These are phyloP conservation scores for Warburgia ugandensis DNA, from an alignment of 164 flowering plant genomes.

Conservation along the genomic window DNA sequence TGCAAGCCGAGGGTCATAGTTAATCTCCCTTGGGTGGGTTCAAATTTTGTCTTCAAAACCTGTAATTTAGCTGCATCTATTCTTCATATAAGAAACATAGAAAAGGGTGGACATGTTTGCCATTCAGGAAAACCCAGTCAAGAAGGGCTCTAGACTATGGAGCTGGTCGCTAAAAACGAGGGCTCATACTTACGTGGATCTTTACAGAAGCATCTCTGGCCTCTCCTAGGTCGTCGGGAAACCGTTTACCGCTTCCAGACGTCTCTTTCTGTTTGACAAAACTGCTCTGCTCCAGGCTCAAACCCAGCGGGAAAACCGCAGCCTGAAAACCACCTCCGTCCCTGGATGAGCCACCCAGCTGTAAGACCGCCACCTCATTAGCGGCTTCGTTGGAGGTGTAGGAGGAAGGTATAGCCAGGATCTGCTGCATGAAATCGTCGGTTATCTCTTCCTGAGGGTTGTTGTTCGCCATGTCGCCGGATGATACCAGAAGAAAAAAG, in stretches of 20 bases:
- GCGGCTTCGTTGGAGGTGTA: constrained; percentile 34
- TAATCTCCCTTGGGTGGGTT: no score
- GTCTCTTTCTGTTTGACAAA: constrained; percentile 56
- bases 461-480: constrained; percentile 55
- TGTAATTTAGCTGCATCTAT: not conserved
- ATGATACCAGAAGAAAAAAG: not conserved
- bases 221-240: constrained; percentile 47
- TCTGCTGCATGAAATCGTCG: constrained; percentile 83
- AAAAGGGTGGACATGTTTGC: not conserved
- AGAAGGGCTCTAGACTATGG: not conserved
- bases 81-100: not conserved
- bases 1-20: not conserved
- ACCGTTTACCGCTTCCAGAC: constrained; percentile 59
- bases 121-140: not conserved
- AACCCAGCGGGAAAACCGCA: constrained; percentile 54
- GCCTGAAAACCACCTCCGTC: constrained; percentile 20
- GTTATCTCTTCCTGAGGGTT: constrained; percentile 47
- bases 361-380: constrained; percentile 57
- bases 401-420: constrained; percentile 49
- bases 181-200: constrained; percentile 31
- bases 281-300: constrained; percentile 81
- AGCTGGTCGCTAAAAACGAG: not conserved
- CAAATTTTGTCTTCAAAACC: no score
- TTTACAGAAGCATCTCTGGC: constrained; percentile 40
- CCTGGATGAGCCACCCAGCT: constrained; percentile 24